These are phyloP conservation scores for Vitis riparia DNA, from an alignment of 164 flowering plant genomes.

Conservation along the genomic window DNA sequence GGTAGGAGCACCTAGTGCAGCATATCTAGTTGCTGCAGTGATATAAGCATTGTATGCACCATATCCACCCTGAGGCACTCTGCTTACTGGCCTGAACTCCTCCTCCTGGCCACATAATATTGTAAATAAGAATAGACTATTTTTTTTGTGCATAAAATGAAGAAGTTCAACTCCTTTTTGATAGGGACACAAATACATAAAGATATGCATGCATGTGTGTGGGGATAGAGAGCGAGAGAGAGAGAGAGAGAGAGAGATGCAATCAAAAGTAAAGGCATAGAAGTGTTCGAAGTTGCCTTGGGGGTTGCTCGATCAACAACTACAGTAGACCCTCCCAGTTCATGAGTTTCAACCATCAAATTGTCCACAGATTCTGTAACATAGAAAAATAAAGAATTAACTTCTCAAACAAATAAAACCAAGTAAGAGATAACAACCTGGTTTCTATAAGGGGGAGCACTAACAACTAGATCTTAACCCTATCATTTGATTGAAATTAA, in stretches of 20 bases:
- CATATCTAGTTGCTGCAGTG: constrained; percentile 94
- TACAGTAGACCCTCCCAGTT: constrained; percentile 84
- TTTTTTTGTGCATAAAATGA: background rate
- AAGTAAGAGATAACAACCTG: too few relatives aligned
- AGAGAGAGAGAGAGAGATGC: background rate
- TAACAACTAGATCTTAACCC: background rate
- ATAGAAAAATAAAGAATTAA: background rate
- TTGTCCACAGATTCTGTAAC: constrained; percentile 85
- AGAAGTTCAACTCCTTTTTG: background rate
- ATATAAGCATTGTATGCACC: constrained; percentile 98
- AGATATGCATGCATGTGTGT: background rate
- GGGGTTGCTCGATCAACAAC: constrained; percentile 99
- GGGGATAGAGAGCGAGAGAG: background rate
- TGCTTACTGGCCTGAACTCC: constrained; percentile 64
- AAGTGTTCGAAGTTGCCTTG: constrained; percentile 50
- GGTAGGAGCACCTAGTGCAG: constrained; percentile 96
- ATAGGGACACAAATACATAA: background rate
- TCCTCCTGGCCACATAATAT: constrained; percentile 55
- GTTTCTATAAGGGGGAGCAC: too few relatives aligned
- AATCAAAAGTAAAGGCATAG: background rate
- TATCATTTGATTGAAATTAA: background rate
- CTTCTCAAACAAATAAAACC: too few relatives aligned
- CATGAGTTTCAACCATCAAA: constrained; percentile 90
- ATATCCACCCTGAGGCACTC: constrained; percentile 71
- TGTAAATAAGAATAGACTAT: background rate